phyloP scores from a whole-genome alignment of 208 protist species.

The Trypanosoma rangeli region DNA sequence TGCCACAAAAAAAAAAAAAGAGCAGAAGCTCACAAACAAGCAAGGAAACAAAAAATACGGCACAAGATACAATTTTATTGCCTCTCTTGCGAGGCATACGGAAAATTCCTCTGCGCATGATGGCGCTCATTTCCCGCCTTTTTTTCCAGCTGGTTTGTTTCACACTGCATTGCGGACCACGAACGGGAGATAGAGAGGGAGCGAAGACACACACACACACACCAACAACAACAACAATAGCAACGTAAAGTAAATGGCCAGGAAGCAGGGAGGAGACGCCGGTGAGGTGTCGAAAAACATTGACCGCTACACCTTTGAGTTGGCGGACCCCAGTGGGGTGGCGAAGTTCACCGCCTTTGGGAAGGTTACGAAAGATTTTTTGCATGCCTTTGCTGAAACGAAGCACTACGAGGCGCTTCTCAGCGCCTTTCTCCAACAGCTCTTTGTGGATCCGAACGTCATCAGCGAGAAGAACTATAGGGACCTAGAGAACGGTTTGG shows the following conservation, averaged over 20 bases:
- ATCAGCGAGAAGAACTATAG: constrained; percentile 44
- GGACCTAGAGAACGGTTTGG: constrained; percentile 40
- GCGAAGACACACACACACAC: background rate
- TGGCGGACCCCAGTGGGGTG: constrained; percentile 63
- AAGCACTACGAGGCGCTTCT: constrained; percentile 66
- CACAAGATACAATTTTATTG: background rate
- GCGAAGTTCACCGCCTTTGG: constrained; percentile 62
- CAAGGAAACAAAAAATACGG: background rate
- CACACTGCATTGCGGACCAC: background rate
- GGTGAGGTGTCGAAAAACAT: constrained; percentile 7
- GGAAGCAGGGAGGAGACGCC: background rate
- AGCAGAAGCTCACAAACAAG: background rate
- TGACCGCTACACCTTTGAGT: constrained; percentile 79
- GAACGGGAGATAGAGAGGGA: background rate
- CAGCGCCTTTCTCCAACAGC: constrained; percentile 40
- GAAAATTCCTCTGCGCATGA: background rate
- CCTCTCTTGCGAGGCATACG: background rate
- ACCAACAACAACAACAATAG: background rate
- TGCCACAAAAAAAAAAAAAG: background rate
- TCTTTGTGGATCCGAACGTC: constrained; percentile 35
- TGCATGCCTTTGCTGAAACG: constrained; percentile 47
- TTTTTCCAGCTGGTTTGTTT: background rate
- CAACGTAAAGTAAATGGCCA: background rate
- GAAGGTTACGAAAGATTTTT: constrained; percentile 56
- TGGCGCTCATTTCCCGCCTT: background rate